Evolutionary conservation across 192 early-diverging fungal genomes (phyloP).

Genomic region (Linderina pennispora): DNA sequence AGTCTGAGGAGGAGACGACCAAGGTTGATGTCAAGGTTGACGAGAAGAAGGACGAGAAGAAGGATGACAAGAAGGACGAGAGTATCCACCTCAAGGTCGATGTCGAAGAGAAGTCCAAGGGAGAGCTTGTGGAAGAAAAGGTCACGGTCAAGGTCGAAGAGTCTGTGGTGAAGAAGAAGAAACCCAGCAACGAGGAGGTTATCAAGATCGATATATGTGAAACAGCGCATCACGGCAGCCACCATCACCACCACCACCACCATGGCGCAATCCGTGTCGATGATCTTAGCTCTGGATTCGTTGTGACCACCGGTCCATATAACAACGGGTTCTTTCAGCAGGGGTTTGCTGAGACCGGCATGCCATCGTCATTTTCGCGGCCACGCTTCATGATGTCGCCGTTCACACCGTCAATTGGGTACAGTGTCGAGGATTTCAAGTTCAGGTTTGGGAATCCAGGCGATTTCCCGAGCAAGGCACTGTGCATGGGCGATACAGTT

Average conservation of each 20-base stretch:
- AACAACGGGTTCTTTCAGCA: slow-evolving; percentile 34
- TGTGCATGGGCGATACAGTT: slow-evolving; percentile 7
- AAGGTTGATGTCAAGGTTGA: slow-evolving; percentile 1
- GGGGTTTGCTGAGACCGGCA: slow-evolving; percentile 34
- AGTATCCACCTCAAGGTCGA: slow-evolving; percentile 4
- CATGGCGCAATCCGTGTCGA: slow-evolving; percentile 15
- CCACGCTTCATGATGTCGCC: slow-evolving; percentile 38
- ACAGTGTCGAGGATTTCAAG: neutral
- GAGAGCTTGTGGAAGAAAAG: slow-evolving; percentile 8
- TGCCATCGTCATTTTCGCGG: slow-evolving; percentile 24
- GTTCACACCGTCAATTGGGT: slow-evolving; percentile 1
- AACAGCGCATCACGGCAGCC: too few species aligned
- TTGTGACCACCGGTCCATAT: slow-evolving; percentile 15
- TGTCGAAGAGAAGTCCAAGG: slow-evolving; percentile 1
- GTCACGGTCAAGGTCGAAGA: slow-evolving; percentile 1
- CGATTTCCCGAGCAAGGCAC: slow-evolving; percentile 5
- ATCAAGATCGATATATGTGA: slow-evolving; percentile 2
- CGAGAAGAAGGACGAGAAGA: slow-evolving; percentile 2
- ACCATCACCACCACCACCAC: neutral
- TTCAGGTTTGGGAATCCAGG: neutral
- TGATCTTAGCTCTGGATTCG: slow-evolving; percentile 1
- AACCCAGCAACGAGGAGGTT: slow-evolving; percentile 4
- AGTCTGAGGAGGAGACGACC: neutral
- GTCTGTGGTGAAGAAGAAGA: neutral
- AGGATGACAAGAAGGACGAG: slow-evolving; percentile 1